Percentiles rank a stretch among this genome's conserved stretches.
Conservation (phyloP, 1,139 yeast genomes). For the Lodderomyces jiufengensis region DNA sequence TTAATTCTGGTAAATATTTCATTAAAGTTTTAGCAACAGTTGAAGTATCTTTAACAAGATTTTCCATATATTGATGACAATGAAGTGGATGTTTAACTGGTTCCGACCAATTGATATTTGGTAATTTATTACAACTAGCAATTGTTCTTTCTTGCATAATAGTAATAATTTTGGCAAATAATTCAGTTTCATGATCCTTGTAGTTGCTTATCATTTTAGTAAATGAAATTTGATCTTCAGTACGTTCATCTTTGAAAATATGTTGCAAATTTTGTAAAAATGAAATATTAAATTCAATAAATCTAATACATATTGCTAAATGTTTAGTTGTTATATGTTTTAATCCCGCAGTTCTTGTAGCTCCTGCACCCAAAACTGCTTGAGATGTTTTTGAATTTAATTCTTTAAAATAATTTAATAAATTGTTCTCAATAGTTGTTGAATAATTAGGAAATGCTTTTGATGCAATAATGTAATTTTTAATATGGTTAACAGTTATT, state of each 20-base stretch:
- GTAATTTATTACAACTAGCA: slow-evolving; percentile 45
- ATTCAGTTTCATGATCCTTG: slow-evolving; percentile 61
- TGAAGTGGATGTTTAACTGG: slow-evolving; percentile 40
- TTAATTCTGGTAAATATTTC: slow-evolving; percentile 53
- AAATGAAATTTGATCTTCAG: slow-evolving; percentile 24
- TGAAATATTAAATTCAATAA: slow-evolving; percentile 40
- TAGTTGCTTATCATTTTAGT: slow-evolving; percentile 31
- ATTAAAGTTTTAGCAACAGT: slow-evolving; percentile 60
- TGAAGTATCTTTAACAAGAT: slow-evolving; percentile 61
- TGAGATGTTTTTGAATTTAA: slow-evolving; percentile 57
- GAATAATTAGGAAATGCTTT: slow-evolving; percentile 45
- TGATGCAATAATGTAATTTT: slow-evolving; percentile 48
- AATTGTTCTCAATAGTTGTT: slow-evolving; percentile 33
- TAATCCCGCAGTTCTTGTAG: slow-evolving; percentile 70
- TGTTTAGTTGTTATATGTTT: slow-evolving; percentile 72
- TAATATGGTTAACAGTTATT: slow-evolving; percentile 33
- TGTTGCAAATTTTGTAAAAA: slow-evolving; percentile 20
- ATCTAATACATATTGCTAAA: slow-evolving; percentile 64
- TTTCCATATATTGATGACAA: slow-evolving; percentile 63
- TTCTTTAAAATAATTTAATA: slow-evolving; percentile 50
- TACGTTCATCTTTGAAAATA: slow-evolving; percentile 9
- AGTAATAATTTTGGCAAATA: slow-evolving; percentile 62
- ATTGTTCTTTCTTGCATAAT: slow-evolving; percentile 67
- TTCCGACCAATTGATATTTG: slow-evolving; percentile 49
- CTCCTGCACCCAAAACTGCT: slow-evolving; percentile 73